Evolutionary conservation across 192 early-diverging fungal genomes (phyloP), one percentile per base, ranked within the genome.

Genomic region (Dispira simplex): DNA sequence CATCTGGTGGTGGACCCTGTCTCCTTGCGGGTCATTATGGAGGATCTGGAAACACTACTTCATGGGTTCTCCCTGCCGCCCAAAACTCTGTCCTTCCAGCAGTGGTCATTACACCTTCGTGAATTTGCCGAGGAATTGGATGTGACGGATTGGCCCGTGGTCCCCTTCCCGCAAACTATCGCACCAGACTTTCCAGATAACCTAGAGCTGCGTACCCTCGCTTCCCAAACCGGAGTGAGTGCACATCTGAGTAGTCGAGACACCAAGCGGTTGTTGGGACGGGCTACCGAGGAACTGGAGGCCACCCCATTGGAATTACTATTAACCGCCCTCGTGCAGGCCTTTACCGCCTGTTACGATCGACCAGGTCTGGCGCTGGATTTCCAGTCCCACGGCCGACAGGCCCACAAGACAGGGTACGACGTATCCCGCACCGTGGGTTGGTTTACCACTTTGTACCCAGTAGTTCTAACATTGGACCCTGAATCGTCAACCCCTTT

Each of bases 1-100:
- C 70, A 71, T 55, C 52, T 71, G 14, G 67, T 71, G 44, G 46
- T 71, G 1, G 70, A 71, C 58, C 56, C 63, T 8, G 70, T 69
- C 2, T 71, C 70, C 18, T 57, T 68, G 63, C 63, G 67, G 16
- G 65, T 71, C 56, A 23, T 71, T 46, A n/a, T 70, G 11, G 67
- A 71, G 44, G 67, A 71, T 45, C 28, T 71, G 4, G 46, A 67
- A 55, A 51, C 55, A 14, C 46, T 71, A 6, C 8, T 62, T 44
- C 21, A 26, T 11, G 63, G 64, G 25, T 14, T 54, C 11, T 16
- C 69, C 16, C 51, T 71, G 46, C 66, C 65, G 1, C 20, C 65
- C 46, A 71, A 64, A 49, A 63, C 70, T 20, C 49, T 55, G 3
- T 64, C 66, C 14, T 71, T 64, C 62, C 70, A 65, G 60, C 18